Evolutionary conservation across 805 yeast species (phyloP).

Genomic region (Kuraishia floccosa): DNA sequence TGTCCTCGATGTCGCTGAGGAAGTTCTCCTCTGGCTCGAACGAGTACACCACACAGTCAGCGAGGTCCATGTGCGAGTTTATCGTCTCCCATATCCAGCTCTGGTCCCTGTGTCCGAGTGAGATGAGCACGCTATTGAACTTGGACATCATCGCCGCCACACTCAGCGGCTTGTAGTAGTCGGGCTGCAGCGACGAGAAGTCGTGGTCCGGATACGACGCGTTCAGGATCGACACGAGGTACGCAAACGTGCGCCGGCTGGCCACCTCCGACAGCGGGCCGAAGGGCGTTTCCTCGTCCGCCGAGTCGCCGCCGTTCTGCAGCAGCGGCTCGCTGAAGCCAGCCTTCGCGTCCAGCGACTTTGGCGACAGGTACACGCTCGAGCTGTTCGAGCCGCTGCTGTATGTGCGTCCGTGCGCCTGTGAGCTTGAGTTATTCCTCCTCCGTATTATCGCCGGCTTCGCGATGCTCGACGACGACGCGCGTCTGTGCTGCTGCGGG

Average conservation of each 20-base stretch:
- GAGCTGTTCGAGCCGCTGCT: slow-evolving; percentile 2
- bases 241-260: slow-evolving; percentile 82
- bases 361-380: slow-evolving; percentile 7
- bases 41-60: slow-evolving; percentile 51
- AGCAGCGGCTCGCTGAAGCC: not conserved
- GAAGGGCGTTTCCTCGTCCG: slow-evolving; percentile 47
- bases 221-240: slow-evolving; percentile 80
- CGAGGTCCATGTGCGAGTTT: slow-evolving; percentile 70
- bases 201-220: slow-evolving; percentile 96
- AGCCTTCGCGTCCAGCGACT: slow-evolving; percentile 12
- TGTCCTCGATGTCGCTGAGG: slow-evolving; percentile 47
- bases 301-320: slow-evolving; percentile 1
- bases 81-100: slow-evolving; percentile 81
- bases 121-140: slow-evolving; percentile 68
- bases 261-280: slow-evolving; percentile 86
- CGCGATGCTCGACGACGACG: slow-evolving; percentile 1
- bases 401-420: too few species aligned
- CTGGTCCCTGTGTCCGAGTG: slow-evolving; percentile 46
- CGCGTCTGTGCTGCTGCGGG: slow-evolving; percentile 2
- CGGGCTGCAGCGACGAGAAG: slow-evolving; percentile 77
- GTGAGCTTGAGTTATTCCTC: not conserved
- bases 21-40: slow-evolving; percentile 56
- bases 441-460: slow-evolving; percentile 1
- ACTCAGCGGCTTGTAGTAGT: slow-evolving; percentile 50
- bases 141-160: slow-evolving; percentile 40